Conservation (phyloP, 129 eudicot genomes). For the Chrysanthemum lavandulifolium region DNA sequence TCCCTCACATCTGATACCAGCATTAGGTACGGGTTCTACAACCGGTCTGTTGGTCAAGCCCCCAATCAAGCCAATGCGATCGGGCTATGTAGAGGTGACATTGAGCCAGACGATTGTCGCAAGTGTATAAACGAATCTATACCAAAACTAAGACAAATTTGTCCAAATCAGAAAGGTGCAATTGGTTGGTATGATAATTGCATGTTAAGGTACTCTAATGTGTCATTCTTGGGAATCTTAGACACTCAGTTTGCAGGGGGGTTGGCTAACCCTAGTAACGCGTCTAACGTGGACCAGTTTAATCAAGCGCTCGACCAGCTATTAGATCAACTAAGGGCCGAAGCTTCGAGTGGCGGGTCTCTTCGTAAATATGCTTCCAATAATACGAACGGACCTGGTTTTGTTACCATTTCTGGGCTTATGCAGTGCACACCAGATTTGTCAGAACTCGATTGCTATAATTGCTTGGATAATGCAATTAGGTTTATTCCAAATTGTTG, state of each 20-base stretch:
- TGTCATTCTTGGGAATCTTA: constrained; percentile 22
- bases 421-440: constrained; percentile 39
- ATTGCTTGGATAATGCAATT: constrained; percentile 19
- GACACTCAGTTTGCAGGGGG: neutral
- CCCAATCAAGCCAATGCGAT: constrained; percentile 31
- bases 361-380: constrained; percentile 16
- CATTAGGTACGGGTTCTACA: too few relatives aligned
- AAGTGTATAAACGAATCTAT: constrained; percentile 27
- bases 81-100: constrained; percentile 51
- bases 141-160: neutral
- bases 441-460: constrained; percentile 9
- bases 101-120: constrained; percentile 20
- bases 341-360: constrained; percentile 38
- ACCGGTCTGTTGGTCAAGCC: constrained; percentile 20
- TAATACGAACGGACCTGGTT: neutral
- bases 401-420: constrained; percentile 24
- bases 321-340: constrained; percentile 18
- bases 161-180: constrained; percentile 33
- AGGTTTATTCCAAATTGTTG: neutral
- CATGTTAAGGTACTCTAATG: constrained; percentile 44
- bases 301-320: constrained; percentile 16
- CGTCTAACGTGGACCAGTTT: constrained; percentile 12
- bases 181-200: constrained; percentile 25
- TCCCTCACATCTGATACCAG: constrained; percentile 20
- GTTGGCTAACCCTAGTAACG: neutral